Evolutionary conservation across 352 stramenopile species (phyloP), one percentile per base, ranked within the genome.

Genomic region (Phytopythium oedochilum): DNA sequence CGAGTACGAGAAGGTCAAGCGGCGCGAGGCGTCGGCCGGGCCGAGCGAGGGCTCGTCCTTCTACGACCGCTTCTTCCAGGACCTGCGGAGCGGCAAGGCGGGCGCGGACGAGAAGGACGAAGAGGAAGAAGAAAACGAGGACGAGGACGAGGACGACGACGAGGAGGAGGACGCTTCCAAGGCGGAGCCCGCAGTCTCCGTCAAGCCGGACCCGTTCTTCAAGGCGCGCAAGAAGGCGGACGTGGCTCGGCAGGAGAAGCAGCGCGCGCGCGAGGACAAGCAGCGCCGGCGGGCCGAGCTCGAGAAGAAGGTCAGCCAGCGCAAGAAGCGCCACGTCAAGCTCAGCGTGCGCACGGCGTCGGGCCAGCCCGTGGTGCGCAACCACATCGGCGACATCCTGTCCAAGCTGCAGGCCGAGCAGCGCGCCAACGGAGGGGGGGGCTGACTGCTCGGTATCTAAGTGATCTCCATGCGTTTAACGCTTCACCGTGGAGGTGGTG

Each of bases 261-360:
- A 86, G 45, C 59, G 59, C 7, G 53, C 48, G 44, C 57, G 64
- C 1, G 64, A 78, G 35, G 77, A 83, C 32, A 82, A 81, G 28
- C 57, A 83, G 53, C 61, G 87, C 55, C 77, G 81, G 34, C 53
- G 75, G 7, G 62, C 61, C 15, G 63, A 73, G n/a, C 60, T 68
- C 12, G 79, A 92, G 53, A 82, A 88, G 64, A 92, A 92, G 60
- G 57, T 92, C n/a, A 81, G 60, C 14, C 64, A 80, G 50, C 82
- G 85, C 57, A 94, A 94, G 70, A 94, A 94, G 68, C 83, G 85
- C 51, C 85, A 94, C 57, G 85, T 92, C 43, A 94, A 92, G 62
- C 60, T 94, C 51, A 92, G 80, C 48, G 70, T 91, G 61, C 80
- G 85, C 54, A 92, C 85, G 34, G 66, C 68, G 26, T 86, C 78